Evolutionary conservation across 805 yeast genomes (phyloP).

Genomic region (Saccharomycopsis vini): DNA sequence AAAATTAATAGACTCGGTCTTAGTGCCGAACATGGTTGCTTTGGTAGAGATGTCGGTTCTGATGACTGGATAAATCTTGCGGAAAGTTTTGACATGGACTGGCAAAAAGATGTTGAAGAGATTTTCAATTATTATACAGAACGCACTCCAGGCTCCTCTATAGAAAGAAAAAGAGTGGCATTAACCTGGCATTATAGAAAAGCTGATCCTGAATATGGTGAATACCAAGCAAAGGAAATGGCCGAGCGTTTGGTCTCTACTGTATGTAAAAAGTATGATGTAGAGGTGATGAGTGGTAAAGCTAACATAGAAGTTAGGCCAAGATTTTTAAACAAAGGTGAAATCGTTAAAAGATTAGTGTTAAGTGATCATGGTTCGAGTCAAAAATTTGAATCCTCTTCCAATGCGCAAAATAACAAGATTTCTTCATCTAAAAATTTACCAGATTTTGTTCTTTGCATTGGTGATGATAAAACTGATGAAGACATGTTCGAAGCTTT

Average conservation of each 20-base stretch:
- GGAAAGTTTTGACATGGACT: constrained; percentile 77
- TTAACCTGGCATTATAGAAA: constrained; percentile 96
- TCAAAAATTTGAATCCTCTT: not conserved
- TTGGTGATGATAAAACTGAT: constrained; percentile 95
- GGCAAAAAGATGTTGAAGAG: constrained; percentile 80
- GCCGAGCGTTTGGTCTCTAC: constrained; percentile 52
- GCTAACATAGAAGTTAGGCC: constrained; percentile 98
- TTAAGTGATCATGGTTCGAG: not conserved
- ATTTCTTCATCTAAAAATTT: constrained; percentile 31
- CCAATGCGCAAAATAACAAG: not conserved
- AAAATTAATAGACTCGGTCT: constrained; percentile 59
- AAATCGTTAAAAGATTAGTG: constrained; percentile 77
- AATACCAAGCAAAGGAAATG: constrained; percentile 71
- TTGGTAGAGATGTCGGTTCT: constrained; percentile 55
- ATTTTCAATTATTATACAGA: constrained; percentile 71
- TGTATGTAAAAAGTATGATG: constrained; percentile 59
- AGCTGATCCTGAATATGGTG: constrained; percentile 89
- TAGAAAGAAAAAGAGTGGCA: constrained; percentile 87
- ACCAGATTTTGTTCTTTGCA: constrained; percentile 81
- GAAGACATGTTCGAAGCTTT: constrained; percentile 93
- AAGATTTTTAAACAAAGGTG: constrained; percentile 89
- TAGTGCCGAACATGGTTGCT: constrained; percentile 97
- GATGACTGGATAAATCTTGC: constrained; percentile 83
- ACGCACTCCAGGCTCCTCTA: constrained; percentile 81
- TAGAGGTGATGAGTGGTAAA: constrained; percentile 95